Conservation (phyloP, 768 basidiomycete species). For the Boletus rex-veris region DNA sequence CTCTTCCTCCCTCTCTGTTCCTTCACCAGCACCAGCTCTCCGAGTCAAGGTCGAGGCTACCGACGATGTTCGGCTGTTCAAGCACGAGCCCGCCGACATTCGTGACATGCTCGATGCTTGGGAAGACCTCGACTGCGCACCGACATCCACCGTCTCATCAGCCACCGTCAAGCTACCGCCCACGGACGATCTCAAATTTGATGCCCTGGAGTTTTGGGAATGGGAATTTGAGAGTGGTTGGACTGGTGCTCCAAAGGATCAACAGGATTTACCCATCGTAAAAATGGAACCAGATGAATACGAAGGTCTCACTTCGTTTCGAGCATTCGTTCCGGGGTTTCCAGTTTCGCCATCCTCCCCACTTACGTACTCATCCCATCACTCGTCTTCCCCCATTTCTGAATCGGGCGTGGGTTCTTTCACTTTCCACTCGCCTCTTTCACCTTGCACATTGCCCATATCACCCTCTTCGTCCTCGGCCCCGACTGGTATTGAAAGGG, state of each 20-base stretch:
- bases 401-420: constrained; percentile 16
- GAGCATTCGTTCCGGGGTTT: constrained; percentile 2
- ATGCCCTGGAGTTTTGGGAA: constrained; percentile 39
- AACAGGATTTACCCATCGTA: constrained; percentile 24
- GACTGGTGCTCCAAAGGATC: constrained; percentile 14
- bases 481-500: constrained; percentile 4
- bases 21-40: constrained; percentile 19
- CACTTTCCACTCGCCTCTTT: constrained; percentile 11
- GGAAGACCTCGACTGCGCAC: constrained; percentile 54
- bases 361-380: constrained; percentile 13
- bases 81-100: constrained; percentile 60
- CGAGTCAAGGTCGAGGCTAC: constrained; percentile 20
- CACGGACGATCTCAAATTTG: constrained; percentile 41
- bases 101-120: constrained; percentile 66
- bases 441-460: constrained; percentile 9
- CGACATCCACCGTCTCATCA: constrained; percentile 24
- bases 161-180: constrained; percentile 28
- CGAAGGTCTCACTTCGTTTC: constrained; percentile 21
- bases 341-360: constrained; percentile 22
- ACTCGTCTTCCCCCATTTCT: constrained; percentile 20
- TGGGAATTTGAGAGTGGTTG: constrained; percentile 34
- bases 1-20: constrained; percentile 38
- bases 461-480: constrained; percentile 10
- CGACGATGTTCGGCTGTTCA: constrained; percentile 38
- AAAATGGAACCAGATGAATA: constrained; percentile 44